Evolutionary conservation across 1,284 basidiomycete genomes (phyloP), one percentile per base, ranked within the genome.

Genomic region (Irpex sp.): DNA sequence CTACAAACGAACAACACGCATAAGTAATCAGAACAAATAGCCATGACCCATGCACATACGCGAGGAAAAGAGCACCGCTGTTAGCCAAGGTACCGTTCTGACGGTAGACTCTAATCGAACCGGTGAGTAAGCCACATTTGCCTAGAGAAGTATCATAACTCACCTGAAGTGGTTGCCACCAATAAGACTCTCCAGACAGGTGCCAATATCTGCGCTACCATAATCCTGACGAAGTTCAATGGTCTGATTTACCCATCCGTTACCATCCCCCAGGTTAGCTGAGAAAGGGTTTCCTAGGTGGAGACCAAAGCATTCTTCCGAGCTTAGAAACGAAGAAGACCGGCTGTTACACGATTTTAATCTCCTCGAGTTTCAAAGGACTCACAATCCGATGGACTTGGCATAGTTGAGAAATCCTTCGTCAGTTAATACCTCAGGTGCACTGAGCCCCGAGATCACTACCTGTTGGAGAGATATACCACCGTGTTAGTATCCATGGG

Each of bases 261-360:
- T 79, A 0, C 84, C 86, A 64, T 91, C 89, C 12, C 89, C 90
- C 8, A 91, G 80, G 69, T 91, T 80, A 28, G 89, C 89, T 53
- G 81, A 75, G 67, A 90, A 87, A 0, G 82, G 81, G 39, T 67
- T 77, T 3, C 88, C 88, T 10, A 83, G 65, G 67, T 88, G 89
- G 62, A 91, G 72, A 23, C 84, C 88, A 35, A 91, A 71, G 70
- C 90, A 92, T 71, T 92, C 89, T 57, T 80, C 79, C 12, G 89
- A 87, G 71, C 87, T 88, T 45, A 42, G 57, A 54, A 10, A 37
- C 52, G 47, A 42, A 58, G 51, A 12, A 42, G 53, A 54, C 16
- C 58, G 4, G 58, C 58, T 28, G 35, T 16, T 54, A 21, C 16
- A 33, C 28, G 21, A 18, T 18, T 21, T 18, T 16, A 16, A 51